Base-by-base conservation (phyloP, 1,139 yeast genomes). In the Diutina mesorugosa region DNA sequence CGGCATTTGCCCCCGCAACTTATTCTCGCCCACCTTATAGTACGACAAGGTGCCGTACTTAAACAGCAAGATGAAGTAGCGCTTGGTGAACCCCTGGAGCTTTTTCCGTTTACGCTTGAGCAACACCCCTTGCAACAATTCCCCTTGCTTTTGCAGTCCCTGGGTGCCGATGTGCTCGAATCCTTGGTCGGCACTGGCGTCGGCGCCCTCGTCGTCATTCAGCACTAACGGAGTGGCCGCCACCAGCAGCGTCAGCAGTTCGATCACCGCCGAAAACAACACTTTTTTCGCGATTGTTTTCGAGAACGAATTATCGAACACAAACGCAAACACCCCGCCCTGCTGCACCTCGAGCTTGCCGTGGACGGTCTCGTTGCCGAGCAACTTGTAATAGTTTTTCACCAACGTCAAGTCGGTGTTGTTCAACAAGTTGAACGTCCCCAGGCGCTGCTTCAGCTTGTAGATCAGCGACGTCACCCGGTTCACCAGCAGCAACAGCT, bases 1-100 rank as follows among this genome's bases (percentile, higher is more conserved):
- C 26, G 95, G 95, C 90, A 93, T 90, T 64, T 90, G 93, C 56
- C 99, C 99, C 58, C 98, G 79, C 59, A 90, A 78, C 59, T 85
- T 83, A 60, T 83, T 81, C 59, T 85, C 87, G 64, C 87, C 85
- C 41, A 69, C 69, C 62, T 86, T 72, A 66, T 87, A 90, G 69
- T 93, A 93, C 50, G 91, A 87, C 57, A 93, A 77, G 1, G 93
- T 83, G 18, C 96, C 95, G 63, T 87, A 84, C 65, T 84, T 84
- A 70, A 84, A 81, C 67, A 91, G 95, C 60, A 93, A 78, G 0
- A 87, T 81, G 66, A 93, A 93, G 67, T 84, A 90, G 56, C 99
- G 76, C 64, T 89, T 85, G 47, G 87, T 87, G 67, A 86, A 93
- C 1, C 96, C 96, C 68, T 90, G 97, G 35, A 76, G 65, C 62